Conservation (phyloP, 768 basidiomycete species). For the Tremella fuciformis region DNA sequence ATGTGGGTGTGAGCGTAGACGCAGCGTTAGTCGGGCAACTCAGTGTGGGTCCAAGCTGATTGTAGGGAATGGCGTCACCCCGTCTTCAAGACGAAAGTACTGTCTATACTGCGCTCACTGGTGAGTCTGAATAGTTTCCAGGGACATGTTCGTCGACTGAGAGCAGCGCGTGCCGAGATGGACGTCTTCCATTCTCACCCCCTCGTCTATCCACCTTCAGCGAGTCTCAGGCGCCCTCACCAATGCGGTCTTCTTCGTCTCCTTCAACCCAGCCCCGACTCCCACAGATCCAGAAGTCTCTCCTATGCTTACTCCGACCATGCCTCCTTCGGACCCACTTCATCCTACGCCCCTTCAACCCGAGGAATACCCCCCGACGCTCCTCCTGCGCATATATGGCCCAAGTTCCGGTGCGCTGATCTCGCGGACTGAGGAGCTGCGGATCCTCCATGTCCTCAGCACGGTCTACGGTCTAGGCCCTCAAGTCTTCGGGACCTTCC, state of each 20-base stretch:
- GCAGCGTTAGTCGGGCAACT: conserved; percentile 30
- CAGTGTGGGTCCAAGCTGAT: not conserved
- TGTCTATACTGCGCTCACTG: conserved; percentile 39
- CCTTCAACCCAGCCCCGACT: conserved; percentile 56
- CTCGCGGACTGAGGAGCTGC: conserved; percentile 79
- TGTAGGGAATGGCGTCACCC: conserved; percentile 47
- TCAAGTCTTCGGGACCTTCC: conserved; percentile 87
- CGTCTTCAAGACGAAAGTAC: conserved; percentile 48
- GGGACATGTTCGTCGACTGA: conserved; percentile 4
- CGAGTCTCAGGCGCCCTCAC: conserved; percentile 90
- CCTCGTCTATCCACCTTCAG: conserved; percentile 59
- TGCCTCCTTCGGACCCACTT: conserved; percentile 49
- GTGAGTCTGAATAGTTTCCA: conserved; percentile 27
- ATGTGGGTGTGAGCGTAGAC: conserved; percentile 43
- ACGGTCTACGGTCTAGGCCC: conserved; percentile 85
- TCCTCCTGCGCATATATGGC: conserved; percentile 90
- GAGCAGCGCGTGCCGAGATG: conserved; percentile 47
- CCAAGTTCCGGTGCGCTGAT: conserved; percentile 80
- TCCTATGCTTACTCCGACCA: conserved; percentile 33
- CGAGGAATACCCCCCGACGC: conserved; percentile 55
- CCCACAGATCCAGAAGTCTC: conserved; percentile 46
- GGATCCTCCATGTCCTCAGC: conserved; percentile 83
- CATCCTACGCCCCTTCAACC: conserved; percentile 54
- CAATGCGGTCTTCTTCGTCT: conserved; percentile 95
- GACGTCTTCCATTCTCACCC: conserved; percentile 41